Base-by-base conservation (phyloP, 169 alveolate genomes). In the Plasmodium blacklocki region DNA sequence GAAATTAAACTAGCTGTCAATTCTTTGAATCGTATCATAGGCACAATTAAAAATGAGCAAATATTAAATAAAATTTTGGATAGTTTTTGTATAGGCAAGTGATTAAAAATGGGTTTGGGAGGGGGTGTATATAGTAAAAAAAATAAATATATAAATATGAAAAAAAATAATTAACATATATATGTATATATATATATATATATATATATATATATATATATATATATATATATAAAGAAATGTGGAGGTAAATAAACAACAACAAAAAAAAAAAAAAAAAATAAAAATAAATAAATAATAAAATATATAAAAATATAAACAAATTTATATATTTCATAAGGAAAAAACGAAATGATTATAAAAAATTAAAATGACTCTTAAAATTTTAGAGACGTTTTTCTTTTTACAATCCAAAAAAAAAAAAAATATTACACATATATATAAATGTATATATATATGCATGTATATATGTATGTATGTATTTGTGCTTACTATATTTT, bases 1-100 rank as follows among this genome's bases (percentile, higher is more conserved):
- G 88, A 75, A 49, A 62, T 75, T 12, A 47, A 49, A 21, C 39
- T 75, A 26, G 88, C 88, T 23, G 88, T 63, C 7, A 12, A 15
- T 3, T 26, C 88, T 12, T 66, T 75, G 12, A 23, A 63, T 49
- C 56, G 32, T 2, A 75, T 75, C n/a, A 75, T 75, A 21, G 88
- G 88, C 1, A 56, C 43, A 21, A 18, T 75, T 21, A 75, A 47
- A 39, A 50, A 49, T n/a, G 21, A 66, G 2, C 66, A 50, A 63
- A 75, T 75, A 23, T 54, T 75, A 47, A 32, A 63, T 3, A 43
- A 75, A n/a, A 60, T 75, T 21, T 26, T 75, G 19, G 88, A 47
- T 3, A 47, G 15, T 18, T 75, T 75, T 39, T 75, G 88, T 64
- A 68, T 75, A 15, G 88, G 88, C 1, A 75, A 75, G 21, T 75